These are phyloP conservation scores for Neofusicoccum kwambonambiense DNA, from an alignment of 2,329 filamentous ascomycete species.

Conservation along the genomic window DNA sequence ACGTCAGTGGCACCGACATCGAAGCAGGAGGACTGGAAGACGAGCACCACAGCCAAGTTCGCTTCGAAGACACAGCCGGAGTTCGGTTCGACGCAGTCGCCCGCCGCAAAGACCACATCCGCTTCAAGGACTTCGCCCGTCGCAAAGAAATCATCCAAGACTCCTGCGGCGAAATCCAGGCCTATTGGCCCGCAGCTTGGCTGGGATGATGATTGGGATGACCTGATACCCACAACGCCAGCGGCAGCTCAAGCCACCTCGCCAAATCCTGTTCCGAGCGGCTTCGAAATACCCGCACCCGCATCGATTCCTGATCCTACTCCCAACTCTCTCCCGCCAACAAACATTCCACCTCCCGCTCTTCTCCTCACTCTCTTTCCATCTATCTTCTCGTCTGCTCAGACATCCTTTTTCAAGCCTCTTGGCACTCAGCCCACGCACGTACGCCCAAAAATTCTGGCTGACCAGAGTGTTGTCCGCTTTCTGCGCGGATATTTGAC, in stretches of 20 bases:
- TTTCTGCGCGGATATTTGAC: conserved; percentile 66
- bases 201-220: conserved; percentile 36
- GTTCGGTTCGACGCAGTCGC: conserved; percentile 24
- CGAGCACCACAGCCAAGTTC: conserved; percentile 14
- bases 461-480: conserved; percentile 59
- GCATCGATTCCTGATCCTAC: conserved; percentile 20
- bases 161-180: conserved; percentile 11
- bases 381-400: conserved; percentile 65
- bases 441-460: conserved; percentile 62
- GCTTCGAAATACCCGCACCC: neutral
- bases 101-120: neutral
- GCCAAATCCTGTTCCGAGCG: neutral
- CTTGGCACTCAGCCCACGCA: conserved; percentile 59
- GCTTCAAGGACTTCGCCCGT: conserved; percentile 2
- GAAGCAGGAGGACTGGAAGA: conserved; percentile 14
- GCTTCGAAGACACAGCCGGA: conserved; percentile 1
- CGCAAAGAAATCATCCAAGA: conserved; percentile 25
- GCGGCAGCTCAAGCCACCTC: conserved; percentile 14
- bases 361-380: conserved; percentile 77
- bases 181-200: neutral
- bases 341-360: conserved; percentile 85
- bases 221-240: conserved; percentile 28
- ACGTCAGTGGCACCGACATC: conserved; percentile 13
- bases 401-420: conserved; percentile 64
- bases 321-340: conserved; percentile 58